Conservation (phyloP, 768 basidiomycete genomes). For the Leccinellum rugosiceps region DNA sequence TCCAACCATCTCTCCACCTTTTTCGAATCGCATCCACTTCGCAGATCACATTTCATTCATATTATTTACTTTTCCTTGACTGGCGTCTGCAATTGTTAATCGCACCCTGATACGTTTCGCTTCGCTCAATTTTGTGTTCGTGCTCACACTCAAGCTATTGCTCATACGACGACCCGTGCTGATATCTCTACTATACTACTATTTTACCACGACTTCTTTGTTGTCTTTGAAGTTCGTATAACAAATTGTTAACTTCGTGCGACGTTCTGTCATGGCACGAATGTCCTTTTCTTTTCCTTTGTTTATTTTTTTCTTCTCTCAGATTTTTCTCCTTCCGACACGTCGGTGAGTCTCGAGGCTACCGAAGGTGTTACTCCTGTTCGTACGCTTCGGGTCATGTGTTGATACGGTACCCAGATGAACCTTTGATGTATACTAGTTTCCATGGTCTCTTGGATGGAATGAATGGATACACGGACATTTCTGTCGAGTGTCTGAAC, state of each 20-base stretch:
- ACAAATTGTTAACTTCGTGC: conserved; percentile 4
- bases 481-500: neutral
- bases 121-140: conserved; percentile 16
- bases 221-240: conserved; percentile 21
- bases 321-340: neutral
- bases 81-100: conserved; percentile 29
- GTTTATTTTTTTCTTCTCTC: neutral
- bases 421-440: conserved; percentile 27
- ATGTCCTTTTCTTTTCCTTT: neutral
- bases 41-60: conserved; percentile 25
- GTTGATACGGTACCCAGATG: conserved; percentile 17
- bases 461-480: conserved; percentile 3
- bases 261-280: conserved; percentile 14
- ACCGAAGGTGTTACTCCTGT: conserved; percentile 1
- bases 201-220: conserved; percentile 26
- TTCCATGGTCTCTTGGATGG: conserved; percentile 2
- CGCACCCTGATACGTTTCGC: conserved; percentile 21
- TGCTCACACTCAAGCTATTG: conserved; percentile 28
- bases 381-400: conserved; percentile 15
- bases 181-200: conserved; percentile 35
- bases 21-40: conserved; percentile 29
- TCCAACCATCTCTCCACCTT: conserved; percentile 13
- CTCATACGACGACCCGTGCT: conserved; percentile 26
- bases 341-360: conserved; percentile 2
- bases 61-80: conserved; percentile 27